Base-by-base conservation (phyloP, 108 stramenopile genomes). In the Craspedostauros australis region DNA sequence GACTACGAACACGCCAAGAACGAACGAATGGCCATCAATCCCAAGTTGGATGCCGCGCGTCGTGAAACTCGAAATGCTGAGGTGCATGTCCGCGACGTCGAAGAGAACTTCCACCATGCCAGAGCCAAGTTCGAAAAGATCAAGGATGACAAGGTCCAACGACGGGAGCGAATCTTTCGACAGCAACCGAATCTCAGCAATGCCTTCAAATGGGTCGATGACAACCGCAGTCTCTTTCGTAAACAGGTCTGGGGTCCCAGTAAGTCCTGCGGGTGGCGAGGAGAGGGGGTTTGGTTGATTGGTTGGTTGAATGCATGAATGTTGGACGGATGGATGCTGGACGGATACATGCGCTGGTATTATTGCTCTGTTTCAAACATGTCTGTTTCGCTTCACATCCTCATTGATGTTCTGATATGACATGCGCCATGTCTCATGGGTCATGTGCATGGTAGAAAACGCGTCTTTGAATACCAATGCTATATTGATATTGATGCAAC, bases 241-340 rank as follows among this genome's bases (percentile, higher is more conserved):
- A 69, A 59, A 37, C 71, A 67, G 8, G 85, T 93, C n/a, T 59
- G 64, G 30, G 91, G 91, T 4, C 91, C 91, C 8, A n/a, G n/a
- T n/a, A n/a, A n/a, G n/a, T n/a, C n/a, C n/a, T n/a, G n/a, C n/a
- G n/a, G n/a, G n/a, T n/a, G n/a, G n/a, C n/a, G n/a, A n/a, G n/a
- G n/a, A n/a, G n/a, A n/a, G n/a, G n/a, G n/a, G n/a, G n/a, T n/a
- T n/a, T n/a, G n/a, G n/a, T n/a, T n/a, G n/a, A n/a, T n/a, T n/a
- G n/a, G n/a, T n/a, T n/a, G n/a, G n/a, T n/a, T n/a, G n/a, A n/a
- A n/a, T n/a, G n/a, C n/a, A n/a, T n/a, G n/a, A n/a, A n/a, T n/a
- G n/a, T n/a, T n/a, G n/a, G n/a, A n/a, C n/a, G n/a, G n/a, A n/a
- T n/a, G n/a, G n/a, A n/a, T n/a, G n/a, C n/a, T n/a, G n/a, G n/a